A percentile compares a stretch with the other conserved stretches of the same genome.
These are phyloP conservation scores for Boletus reticuloceps DNA, from an alignment of 768 basidiomycete species.

Conservation along the genomic window DNA sequence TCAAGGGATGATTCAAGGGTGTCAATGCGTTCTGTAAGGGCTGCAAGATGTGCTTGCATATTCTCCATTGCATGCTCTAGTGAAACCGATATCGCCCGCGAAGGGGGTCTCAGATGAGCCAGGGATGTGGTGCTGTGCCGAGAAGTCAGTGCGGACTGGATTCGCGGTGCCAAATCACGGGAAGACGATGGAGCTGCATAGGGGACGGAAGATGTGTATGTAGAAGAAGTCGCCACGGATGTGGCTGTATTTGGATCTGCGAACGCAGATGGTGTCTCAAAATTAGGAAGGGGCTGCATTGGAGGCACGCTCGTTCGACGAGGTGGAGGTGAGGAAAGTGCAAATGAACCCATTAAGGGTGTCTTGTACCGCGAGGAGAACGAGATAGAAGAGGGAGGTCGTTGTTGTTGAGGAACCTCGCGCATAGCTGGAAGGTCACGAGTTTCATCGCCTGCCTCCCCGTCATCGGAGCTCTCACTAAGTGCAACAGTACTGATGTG, in stretches of 20 bases:
- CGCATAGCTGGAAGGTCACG: conserved; percentile 40
- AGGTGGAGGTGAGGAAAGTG: conserved; percentile 53
- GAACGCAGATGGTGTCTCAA: conserved; percentile 75
- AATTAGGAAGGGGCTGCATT: conserved; percentile 69
- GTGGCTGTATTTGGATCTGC: conserved; percentile 41
- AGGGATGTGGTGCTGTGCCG: conserved; percentile 35
- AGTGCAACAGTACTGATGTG: conserved; percentile 22
- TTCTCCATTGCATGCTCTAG: conserved; percentile 78
- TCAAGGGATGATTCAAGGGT: conserved; percentile 48
- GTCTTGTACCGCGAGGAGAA: conserved; percentile 79
- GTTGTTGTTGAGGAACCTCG: conserved; percentile 38
- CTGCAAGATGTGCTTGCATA: conserved; percentile 78
- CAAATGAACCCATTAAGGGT: conserved; percentile 61
- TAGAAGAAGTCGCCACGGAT: conserved; percentile 37
- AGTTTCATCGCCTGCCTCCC: conserved; percentile 48
- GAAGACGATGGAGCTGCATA: conserved; percentile 39
- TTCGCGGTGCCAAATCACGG: conserved; percentile 37
- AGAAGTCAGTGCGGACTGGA: conserved; percentile 35
- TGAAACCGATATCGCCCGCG: conserved; percentile 29
- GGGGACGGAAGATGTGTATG: conserved; percentile 36
- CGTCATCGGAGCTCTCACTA: conserved; percentile 44
- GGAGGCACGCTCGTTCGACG: conserved; percentile 47
- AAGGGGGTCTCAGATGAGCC: conserved; percentile 40
- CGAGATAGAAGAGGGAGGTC: conserved; percentile 65
- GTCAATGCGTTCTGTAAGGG: conserved; percentile 81